Percentiles rank a stretch among this genome's conserved stretches.
Evolutionary conservation across 2,329 filamentous ascomycete species (phyloP).

Genomic region (Purpureocillium lavendulum): DNA sequence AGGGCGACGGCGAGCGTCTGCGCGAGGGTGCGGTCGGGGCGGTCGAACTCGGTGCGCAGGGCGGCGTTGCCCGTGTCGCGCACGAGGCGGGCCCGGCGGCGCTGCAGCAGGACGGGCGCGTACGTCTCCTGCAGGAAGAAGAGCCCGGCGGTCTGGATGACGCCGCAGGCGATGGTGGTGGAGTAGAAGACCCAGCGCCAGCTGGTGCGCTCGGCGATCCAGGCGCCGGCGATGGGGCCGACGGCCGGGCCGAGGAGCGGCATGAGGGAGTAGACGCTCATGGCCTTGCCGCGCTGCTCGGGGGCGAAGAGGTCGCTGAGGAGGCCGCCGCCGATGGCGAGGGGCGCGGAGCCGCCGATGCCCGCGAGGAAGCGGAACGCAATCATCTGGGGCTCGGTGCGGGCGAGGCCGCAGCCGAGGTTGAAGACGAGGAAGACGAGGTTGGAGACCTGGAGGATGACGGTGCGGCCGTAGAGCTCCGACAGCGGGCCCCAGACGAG

Average conservation of each 20-base stretch:
- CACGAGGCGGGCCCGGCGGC: slow-evolving; percentile 48
- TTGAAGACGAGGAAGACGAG: slow-evolving; percentile 52
- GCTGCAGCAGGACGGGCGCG: slow-evolving; percentile 47
- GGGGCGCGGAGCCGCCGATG: slow-evolving; percentile 51
- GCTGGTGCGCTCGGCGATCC: slow-evolving; percentile 37
- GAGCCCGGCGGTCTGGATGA: slow-evolving; percentile 50
- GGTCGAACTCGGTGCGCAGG: slow-evolving; percentile 45
- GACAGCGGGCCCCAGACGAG: slow-evolving; percentile 53
- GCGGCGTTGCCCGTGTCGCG: slow-evolving; percentile 46
- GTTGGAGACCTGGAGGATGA: slow-evolving; percentile 40
- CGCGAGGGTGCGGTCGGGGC: slow-evolving; percentile 19
- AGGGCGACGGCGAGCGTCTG: slow-evolving; percentile 49
- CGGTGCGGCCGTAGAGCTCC: slow-evolving; percentile 49
- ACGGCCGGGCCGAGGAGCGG: slow-evolving; percentile 49
- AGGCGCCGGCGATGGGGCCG: slow-evolving; percentile 36
- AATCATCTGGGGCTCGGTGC: slow-evolving; percentile 53
- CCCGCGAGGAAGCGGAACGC: slow-evolving; percentile 53
- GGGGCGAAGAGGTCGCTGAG: slow-evolving; percentile 53
- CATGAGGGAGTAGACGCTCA: slow-evolving; percentile 55
- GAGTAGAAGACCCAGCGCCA: slow-evolving; percentile 71
- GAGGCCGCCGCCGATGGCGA: slow-evolving; percentile 60
- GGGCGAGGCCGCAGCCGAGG: slow-evolving; percentile 50
- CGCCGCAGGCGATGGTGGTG: slow-evolving; percentile 52
- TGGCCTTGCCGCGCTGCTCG: slow-evolving; percentile 50
- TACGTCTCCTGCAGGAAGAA: slow-evolving; percentile 57